Evolutionary conservation across 2,329 filamentous ascomycete species (phyloP).

Genomic region (Tolypocladium endophyticum): DNA sequence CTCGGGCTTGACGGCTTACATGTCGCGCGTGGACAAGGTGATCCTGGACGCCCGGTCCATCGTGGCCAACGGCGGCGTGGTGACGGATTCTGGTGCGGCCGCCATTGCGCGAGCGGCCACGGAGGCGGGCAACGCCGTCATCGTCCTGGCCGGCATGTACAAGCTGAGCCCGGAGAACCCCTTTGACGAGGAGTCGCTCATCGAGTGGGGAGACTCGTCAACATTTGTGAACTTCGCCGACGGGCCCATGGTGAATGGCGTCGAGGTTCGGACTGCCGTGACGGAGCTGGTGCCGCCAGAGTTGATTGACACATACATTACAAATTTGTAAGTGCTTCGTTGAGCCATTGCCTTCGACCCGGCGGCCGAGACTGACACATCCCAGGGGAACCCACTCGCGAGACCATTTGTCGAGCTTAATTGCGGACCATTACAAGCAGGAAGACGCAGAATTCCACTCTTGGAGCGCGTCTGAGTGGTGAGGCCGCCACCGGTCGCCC

Average conservation of each 20-base stretch:
- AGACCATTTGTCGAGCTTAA: constrained; percentile 62
- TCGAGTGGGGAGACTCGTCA: constrained; percentile 78
- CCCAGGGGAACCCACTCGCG: constrained; percentile 55
- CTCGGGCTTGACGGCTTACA: constrained; percentile 80
- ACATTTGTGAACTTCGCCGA: constrained; percentile 70
- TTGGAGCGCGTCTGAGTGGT: constrained; percentile 23
- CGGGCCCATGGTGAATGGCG: constrained; percentile 64
- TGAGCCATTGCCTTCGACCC: neutral
- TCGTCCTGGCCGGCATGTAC: constrained; percentile 85
- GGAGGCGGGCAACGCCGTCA: constrained; percentile 71
- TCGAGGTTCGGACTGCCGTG: constrained; percentile 68
- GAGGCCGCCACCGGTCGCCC: neutral
- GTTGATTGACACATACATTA: constrained; percentile 71
- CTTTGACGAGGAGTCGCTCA: constrained; percentile 68
- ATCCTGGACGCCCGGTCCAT: constrained; percentile 82
- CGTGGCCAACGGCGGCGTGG: constrained; percentile 75
- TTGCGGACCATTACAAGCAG: constrained; percentile 64
- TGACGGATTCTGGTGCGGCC: constrained; percentile 74
- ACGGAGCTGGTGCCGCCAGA: constrained; percentile 76
- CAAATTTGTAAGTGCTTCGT: constrained; percentile 48
- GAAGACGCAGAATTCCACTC: constrained; percentile 58
- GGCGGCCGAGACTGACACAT: neutral
- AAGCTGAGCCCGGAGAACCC: constrained; percentile 87
- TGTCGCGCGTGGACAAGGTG: constrained; percentile 92
- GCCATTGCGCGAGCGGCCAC: constrained; percentile 78